These are phyloP conservation scores for Herpomyces periplanetae DNA, from an alignment of 2,329 filamentous ascomycete genomes.

Conservation along the genomic window DNA sequence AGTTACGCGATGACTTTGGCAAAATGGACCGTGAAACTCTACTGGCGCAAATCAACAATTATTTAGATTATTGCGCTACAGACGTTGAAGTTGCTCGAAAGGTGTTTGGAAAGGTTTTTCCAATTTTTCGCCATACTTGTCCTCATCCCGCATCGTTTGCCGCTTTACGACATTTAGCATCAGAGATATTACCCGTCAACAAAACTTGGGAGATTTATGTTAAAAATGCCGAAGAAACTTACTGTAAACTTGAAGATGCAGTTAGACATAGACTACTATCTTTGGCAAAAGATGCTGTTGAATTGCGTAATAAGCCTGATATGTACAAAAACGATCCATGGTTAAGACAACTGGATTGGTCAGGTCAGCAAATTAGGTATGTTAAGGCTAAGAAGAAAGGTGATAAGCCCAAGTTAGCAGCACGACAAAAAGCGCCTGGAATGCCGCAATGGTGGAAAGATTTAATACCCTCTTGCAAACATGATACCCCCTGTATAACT, in stretches of 20 bases:
- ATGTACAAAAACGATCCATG: conserved; percentile 47
- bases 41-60: conserved; percentile 27
- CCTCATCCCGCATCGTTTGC: conserved; percentile 93
- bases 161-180: conserved; percentile 59
- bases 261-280: conserved; percentile 32
- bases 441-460: conserved; percentile 92
- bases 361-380: conserved; percentile 62
- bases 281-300: conserved; percentile 34
- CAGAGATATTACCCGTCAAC: conserved; percentile 65
- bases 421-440: conserved; percentile 62
- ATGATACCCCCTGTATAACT: conserved; percentile 26
- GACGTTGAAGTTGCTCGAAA: conserved; percentile 74
- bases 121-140: conserved; percentile 51
- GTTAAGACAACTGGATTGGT: conserved; percentile 80
- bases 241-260: conserved; percentile 30
- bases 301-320: conserved; percentile 24
- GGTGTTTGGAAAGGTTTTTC: conserved; percentile 76
- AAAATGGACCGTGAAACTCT: conserved; percentile 33
- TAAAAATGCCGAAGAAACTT: conserved; percentile 43
- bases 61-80: conserved; percentile 72
- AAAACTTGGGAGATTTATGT: conserved; percentile 59
- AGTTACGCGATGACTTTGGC: conserved; percentile 47
- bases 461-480: conserved; percentile 27
- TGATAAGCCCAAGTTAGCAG: conserved; percentile 33
- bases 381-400: conserved; percentile 59